A percentile compares a stretch with the other conserved stretches of the same genome.
Evolutionary conservation across 441 rosid species (phyloP).

Genomic region (Hura crepitans): DNA sequence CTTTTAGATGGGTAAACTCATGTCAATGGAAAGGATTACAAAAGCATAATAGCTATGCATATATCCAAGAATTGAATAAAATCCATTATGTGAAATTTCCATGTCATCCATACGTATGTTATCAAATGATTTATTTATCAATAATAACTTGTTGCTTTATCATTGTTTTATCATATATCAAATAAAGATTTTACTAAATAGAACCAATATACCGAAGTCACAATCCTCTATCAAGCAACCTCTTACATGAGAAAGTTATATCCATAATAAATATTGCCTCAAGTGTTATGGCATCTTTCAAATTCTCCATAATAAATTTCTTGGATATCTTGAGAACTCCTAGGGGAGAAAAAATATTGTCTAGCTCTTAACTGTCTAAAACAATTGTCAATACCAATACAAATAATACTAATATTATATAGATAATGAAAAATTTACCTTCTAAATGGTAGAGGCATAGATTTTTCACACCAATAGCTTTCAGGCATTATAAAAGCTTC

Average conservation of each 20-base stretch:
- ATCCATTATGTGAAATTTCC: slow-evolving; percentile 3
- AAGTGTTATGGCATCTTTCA: slow-evolving; percentile 37
- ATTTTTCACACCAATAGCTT: slow-evolving; percentile 53
- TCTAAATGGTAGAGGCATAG: slow-evolving; percentile 67
- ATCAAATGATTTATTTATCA: neutral
- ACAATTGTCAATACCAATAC: neutral
- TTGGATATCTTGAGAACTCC: slow-evolving; percentile 78
- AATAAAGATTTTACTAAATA: neutral
- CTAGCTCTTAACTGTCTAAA: too few species aligned
- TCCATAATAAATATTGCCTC: slow-evolving; percentile 45
- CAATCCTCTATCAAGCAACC: neutral
- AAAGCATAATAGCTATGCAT: neutral
- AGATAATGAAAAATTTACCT: slow-evolving; percentile 41
- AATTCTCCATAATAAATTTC: slow-evolving; percentile 43
- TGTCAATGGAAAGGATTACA: neutral
- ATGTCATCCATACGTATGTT: neutral
- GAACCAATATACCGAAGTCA: neutral
- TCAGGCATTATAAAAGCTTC: slow-evolving; percentile 60
- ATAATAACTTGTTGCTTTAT: neutral
- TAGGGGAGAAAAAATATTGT: slow-evolving; percentile 29
- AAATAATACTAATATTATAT: neutral
- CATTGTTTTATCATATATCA: neutral
- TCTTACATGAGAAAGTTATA: neutral
- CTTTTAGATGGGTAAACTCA: neutral
- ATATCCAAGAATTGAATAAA: neutral